Percentiles rank a stretch among this genome's conserved stretches.
Conservation (phyloP, 371 early-diverging fungal species). For the Mortierella sp. region DNA sequence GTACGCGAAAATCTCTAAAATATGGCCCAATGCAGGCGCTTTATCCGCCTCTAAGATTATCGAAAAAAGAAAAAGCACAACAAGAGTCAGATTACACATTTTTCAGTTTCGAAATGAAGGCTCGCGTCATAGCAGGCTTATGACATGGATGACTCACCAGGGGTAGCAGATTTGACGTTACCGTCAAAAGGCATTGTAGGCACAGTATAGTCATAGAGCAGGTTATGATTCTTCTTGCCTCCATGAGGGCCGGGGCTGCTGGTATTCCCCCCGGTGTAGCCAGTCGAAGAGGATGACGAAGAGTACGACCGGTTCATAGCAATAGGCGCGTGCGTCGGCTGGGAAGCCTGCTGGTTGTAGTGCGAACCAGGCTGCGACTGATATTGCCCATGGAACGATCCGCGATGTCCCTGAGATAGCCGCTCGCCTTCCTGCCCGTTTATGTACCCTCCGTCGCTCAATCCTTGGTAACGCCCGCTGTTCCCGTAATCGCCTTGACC, state of each 20-base stretch:
- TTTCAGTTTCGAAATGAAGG: neutral
- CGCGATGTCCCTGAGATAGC: slow-evolving; percentile 14
- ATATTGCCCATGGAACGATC: slow-evolving; percentile 19
- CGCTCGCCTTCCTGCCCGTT: slow-evolving; percentile 8
- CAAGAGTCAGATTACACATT: neutral
- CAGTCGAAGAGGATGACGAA: slow-evolving; percentile 34
- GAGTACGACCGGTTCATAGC: slow-evolving; percentile 51
- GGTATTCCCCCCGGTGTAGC: slow-evolving; percentile 29
- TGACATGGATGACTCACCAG: slow-evolving; percentile 18
- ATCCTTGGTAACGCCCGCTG: slow-evolving; percentile 16
- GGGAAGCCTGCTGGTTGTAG: slow-evolving; percentile 8
- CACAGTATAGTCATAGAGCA: slow-evolving; percentile 46
- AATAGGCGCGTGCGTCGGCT: slow-evolving; percentile 25
- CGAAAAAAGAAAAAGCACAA: neutral
- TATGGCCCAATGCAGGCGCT: slow-evolving; percentile 33
- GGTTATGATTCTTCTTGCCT: slow-evolving; percentile 37
- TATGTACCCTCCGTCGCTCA: slow-evolving; percentile 17
- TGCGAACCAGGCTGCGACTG: neutral
- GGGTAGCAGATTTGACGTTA: slow-evolving; percentile 9
- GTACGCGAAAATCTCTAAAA: slow-evolving; percentile 47
- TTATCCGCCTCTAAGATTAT: slow-evolving; percentile 32
- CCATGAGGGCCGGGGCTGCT: slow-evolving; percentile 12
- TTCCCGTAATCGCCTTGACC: slow-evolving; percentile 5
- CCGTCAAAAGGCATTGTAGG: slow-evolving; percentile 26
- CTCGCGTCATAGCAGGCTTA: neutral